A percentile compares a stretch with the other conserved stretches of the same genome.
phyloP scores from a whole-genome alignment of 805 yeast genomes.

The Kluyveromyces wickerhamii region DNA sequence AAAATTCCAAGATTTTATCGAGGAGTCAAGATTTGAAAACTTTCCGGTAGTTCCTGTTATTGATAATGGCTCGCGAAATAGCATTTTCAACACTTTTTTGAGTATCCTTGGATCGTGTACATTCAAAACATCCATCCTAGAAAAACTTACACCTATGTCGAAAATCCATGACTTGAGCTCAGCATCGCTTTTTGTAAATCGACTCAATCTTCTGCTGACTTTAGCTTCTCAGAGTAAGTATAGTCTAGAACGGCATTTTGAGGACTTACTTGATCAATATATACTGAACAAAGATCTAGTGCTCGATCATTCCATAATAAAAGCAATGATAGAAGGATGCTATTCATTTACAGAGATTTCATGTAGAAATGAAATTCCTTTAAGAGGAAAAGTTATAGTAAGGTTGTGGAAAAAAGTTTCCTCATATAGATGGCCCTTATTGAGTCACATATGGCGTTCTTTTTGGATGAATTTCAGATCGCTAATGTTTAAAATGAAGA shows the following conservation, averaged over 20 bases:
- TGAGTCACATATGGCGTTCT: constrained; percentile 3
- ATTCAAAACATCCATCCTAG: constrained; percentile 14
- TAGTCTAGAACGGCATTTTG: constrained; percentile 19
- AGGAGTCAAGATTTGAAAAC: constrained; percentile 10
- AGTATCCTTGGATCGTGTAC: constrained; percentile 9
- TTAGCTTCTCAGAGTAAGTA: constrained; percentile 16
- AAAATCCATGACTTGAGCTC: constrained; percentile 16
- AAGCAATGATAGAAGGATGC: constrained; percentile 10
- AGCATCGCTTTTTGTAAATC: constrained; percentile 18
- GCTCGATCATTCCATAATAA: neutral
- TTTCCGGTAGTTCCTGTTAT: constrained; percentile 1
- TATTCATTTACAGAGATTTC: constrained; percentile 9
- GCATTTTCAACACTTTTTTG: constrained; percentile 21
- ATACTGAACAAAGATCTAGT: constrained; percentile 4
- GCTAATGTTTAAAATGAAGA: constrained; percentile 4
- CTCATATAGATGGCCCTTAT: neutral
- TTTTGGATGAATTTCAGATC: constrained; percentile 10
- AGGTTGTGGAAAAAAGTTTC: constrained; percentile 4
- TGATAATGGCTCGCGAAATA: neutral
- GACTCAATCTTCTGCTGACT: constrained; percentile 22
- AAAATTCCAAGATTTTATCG: constrained; percentile 22
- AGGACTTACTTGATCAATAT: constrained; percentile 17
- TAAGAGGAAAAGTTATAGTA: constrained; percentile 11
- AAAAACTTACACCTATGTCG: constrained; percentile 25
- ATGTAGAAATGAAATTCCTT: constrained; percentile 10